phyloP scores from a whole-genome alignment of 768 basidiomycete species.

The Lentinula guzmanii region DNA sequence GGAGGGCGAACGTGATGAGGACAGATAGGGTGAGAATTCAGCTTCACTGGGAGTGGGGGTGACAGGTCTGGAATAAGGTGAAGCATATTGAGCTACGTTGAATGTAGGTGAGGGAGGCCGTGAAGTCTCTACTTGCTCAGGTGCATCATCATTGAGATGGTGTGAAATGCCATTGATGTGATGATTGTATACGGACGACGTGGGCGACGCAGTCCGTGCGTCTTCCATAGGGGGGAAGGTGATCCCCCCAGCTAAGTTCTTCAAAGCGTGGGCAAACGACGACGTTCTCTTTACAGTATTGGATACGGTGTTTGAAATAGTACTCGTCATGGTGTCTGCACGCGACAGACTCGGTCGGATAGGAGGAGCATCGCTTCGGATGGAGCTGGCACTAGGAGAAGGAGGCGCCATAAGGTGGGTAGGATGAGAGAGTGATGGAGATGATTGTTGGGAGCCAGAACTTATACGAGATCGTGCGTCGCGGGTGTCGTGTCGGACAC shows the following conservation, averaged over 20 bases:
- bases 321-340: conserved; percentile 57
- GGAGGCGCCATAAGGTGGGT: conserved; percentile 24
- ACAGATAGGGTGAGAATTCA: conserved; percentile 5
- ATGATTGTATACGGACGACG: conserved; percentile 1
- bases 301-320: conserved; percentile 55
- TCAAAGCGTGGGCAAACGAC: conserved; percentile 73
- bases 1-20: conserved; percentile 13
- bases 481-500: not conserved
- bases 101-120: conserved; percentile 76
- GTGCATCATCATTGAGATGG: conserved; percentile 14
- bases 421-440: conserved; percentile 26
- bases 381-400: conserved; percentile 22
- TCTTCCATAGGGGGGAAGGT: conserved; percentile 66
- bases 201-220: conserved; percentile 26
- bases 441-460: conserved; percentile 46
- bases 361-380: conserved; percentile 2
- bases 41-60: conserved; percentile 26
- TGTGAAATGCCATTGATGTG: conserved; percentile 10
- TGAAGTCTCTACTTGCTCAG: conserved; percentile 38
- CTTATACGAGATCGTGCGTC: conserved; percentile 31
- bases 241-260: conserved; percentile 63
- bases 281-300: conserved; percentile 74
- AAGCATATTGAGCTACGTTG: conserved; percentile 69
- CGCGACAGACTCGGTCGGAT: conserved; percentile 46
- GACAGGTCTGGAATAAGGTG: conserved; percentile 61